phyloP scores from a whole-genome alignment of 129 eudicot species.

The Apium graveolens region DNA sequence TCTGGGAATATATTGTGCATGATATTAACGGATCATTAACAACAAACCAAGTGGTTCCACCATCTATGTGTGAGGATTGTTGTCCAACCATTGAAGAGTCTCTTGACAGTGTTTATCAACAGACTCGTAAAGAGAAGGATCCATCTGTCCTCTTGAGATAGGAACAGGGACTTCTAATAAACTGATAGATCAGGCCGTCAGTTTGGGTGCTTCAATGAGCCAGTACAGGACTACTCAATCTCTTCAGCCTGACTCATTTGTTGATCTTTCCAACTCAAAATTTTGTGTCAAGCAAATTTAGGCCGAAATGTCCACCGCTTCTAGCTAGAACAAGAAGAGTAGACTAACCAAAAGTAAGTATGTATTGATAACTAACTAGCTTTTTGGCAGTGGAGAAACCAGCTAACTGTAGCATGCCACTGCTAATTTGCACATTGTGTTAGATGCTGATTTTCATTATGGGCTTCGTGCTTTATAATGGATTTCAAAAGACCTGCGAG shows the following conservation, averaged over 20 bases:
- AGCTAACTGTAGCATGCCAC: not conserved
- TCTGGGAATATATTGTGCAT: too few species aligned
- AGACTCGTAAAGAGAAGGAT: slow-evolving; percentile 48
- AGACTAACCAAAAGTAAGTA: not conserved
- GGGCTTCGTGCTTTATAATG: too few species aligned
- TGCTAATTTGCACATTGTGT: too few species aligned
- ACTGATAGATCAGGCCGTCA: slow-evolving; percentile 68
- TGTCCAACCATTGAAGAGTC: slow-evolving; percentile 60
- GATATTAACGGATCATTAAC: not conserved
- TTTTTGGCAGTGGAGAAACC: not conserved
- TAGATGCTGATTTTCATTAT: too few species aligned
- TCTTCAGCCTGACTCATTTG: slow-evolving; percentile 58
- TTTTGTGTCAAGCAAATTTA: slow-evolving; percentile 45
- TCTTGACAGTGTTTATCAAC: slow-evolving; percentile 58
- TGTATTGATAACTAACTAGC: not conserved
- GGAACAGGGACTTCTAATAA: slow-evolving; percentile 60
- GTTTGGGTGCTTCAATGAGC: slow-evolving; percentile 66
- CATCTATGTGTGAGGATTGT: slow-evolving; percentile 51
- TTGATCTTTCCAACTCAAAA: slow-evolving; percentile 56
- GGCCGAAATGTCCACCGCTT: slow-evolving; percentile 69
- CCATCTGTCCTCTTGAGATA: slow-evolving; percentile 72
- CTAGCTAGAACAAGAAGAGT: slow-evolving; percentile 30
- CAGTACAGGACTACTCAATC: slow-evolving; percentile 82
- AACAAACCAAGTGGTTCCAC: slow-evolving; percentile 33
- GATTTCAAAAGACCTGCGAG: too few species aligned